A percentile compares a stretch with the other conserved stretches of the same genome.
Conservation (phyloP, 352 stramenopile genomes). For the Globisporangium abappressorium region DNA sequence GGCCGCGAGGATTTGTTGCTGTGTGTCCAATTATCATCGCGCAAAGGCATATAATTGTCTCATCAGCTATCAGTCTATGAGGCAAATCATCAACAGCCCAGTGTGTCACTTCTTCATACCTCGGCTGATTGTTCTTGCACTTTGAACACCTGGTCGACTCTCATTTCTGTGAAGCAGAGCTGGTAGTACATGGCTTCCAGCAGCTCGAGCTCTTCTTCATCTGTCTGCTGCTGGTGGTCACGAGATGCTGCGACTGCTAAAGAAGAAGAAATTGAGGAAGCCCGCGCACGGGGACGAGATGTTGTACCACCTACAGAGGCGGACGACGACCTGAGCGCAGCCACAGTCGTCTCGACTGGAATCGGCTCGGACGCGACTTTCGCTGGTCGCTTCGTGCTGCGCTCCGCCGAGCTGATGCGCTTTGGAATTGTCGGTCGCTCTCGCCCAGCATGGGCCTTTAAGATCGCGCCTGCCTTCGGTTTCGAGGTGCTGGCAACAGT, state of each 20-base stretch:
- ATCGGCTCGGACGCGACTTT: constrained; percentile 15
- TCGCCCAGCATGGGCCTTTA: constrained; percentile 3
- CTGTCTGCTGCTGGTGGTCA: background rate
- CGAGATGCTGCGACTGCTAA: background rate
- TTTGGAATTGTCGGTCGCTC: constrained; percentile 20
- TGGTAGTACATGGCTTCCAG: constrained; percentile 52
- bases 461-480: background rate
- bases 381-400: constrained; percentile 15
- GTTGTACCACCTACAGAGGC: background rate
- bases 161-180: constrained; percentile 45
- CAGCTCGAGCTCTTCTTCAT: constrained; percentile 44
- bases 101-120: constrained; percentile 18
- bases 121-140: constrained; percentile 45
- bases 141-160: constrained; percentile 31
- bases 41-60: background rate
- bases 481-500: background rate
- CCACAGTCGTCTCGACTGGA: constrained; percentile 5
- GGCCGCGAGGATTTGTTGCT: constrained; percentile 43
- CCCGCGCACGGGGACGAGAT: background rate
- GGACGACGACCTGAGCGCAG: background rate
- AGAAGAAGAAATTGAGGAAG: background rate
- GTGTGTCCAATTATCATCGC: background rate
- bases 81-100: no score
- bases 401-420: constrained; percentile 17
- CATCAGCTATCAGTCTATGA: background rate